phyloP scores from a whole-genome alignment of 768 basidiomycete species.

The Boletellus ananas region DNA sequence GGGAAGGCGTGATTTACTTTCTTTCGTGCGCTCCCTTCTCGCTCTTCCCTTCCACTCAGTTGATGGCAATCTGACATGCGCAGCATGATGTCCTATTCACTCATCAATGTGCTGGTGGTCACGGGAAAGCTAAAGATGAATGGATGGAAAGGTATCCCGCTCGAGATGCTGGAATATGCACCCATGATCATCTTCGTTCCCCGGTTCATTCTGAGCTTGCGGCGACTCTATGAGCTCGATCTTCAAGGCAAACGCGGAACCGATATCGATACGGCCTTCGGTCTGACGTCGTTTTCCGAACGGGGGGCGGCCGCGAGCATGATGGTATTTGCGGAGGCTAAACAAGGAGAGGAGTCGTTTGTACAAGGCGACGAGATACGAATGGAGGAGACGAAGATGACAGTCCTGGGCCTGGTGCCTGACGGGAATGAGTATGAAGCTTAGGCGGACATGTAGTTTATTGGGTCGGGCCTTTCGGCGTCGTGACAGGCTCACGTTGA shows the following conservation, averaged over 20 bases:
- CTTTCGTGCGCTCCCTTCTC: neutral
- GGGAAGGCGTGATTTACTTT: neutral
- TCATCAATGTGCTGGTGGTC: neutral
- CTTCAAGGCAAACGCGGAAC: neutral
- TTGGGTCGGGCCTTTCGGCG: no score
- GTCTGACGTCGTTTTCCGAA: neutral
- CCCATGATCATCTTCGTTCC: neutral
- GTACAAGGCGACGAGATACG: no score
- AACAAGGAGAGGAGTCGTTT: no score
- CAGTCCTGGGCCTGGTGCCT: no score
- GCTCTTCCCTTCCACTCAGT: no score
- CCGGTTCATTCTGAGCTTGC: neutral
- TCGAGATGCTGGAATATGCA: neutral
- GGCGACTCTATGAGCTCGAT: neutral
- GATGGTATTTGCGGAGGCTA: no score
- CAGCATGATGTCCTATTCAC: neutral
- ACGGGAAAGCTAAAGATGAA: neutral
- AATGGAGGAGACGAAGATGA: no score
- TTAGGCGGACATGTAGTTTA: no score
- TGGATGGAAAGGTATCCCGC: neutral
- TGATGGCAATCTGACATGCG: neutral
- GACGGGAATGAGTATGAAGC: no score
- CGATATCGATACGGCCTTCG: neutral
- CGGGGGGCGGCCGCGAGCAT: no score
- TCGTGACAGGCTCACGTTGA: no score